Evolutionary conservation across 768 basidiomycete genomes (phyloP).

Genomic region (Heimioporus sp.): DNA sequence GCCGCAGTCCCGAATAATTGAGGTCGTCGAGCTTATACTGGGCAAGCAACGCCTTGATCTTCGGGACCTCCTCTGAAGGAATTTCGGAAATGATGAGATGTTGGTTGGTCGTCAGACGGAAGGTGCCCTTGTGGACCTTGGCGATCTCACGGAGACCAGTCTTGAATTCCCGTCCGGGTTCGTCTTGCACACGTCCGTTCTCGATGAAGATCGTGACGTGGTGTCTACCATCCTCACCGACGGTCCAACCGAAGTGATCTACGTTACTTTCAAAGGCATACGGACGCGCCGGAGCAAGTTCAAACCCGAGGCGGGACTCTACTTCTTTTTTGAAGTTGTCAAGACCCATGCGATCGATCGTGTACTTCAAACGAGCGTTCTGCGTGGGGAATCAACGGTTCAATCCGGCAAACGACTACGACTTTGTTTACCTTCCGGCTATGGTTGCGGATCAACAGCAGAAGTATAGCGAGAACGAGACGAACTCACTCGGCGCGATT

Average conservation of each 20-base stretch:
- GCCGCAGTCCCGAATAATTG: conserved; percentile 69
- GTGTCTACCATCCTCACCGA: conserved; percentile 81
- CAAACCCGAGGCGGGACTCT: conserved; percentile 82
- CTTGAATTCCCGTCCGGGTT: conserved; percentile 88
- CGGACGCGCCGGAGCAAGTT: conserved; percentile 67
- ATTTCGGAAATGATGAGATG: conserved; percentile 89
- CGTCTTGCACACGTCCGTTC: conserved; percentile 96
- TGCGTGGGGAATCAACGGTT: conserved; percentile 25
- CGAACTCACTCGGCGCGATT: conserved; percentile 84
- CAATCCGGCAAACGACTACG: neutral
- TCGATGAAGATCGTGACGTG: conserved; percentile 96
- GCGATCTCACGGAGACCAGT: conserved; percentile 91
- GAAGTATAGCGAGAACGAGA: neutral
- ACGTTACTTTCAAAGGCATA: conserved; percentile 86
- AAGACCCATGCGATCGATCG: conserved; percentile 93
- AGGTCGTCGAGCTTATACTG: conserved; percentile 92
- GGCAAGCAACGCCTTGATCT: conserved; percentile 75
- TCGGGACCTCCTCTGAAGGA: conserved; percentile 62
- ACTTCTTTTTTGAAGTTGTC: conserved; percentile 86
- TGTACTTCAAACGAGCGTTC: conserved; percentile 95
- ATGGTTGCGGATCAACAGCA: conserved; percentile 3
- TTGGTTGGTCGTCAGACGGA: conserved; percentile 94
- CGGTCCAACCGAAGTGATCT: conserved; percentile 94
- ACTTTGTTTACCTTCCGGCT: conserved; percentile 55
- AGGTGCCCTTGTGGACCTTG: conserved; percentile 88